Conservation (phyloP, 2,329 filamentous ascomycete species). For the Exophiala oligosperma region DNA sequence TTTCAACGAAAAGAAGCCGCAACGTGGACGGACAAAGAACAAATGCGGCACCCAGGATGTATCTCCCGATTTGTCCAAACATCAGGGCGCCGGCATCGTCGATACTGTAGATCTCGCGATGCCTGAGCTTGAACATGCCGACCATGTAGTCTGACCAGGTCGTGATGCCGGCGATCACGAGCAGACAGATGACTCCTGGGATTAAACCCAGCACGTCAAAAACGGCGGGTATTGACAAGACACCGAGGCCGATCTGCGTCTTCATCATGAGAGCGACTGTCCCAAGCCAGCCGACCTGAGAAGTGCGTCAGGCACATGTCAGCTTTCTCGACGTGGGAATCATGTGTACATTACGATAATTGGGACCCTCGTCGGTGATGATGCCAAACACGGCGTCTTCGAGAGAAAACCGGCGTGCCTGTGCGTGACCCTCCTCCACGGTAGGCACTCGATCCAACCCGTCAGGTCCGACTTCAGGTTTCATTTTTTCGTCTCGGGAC, state of each 20-base stretch:
- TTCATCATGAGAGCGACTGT: conserved; percentile 49
- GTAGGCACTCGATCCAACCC: no score
- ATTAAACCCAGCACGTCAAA: conserved; percentile 51
- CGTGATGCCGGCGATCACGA: conserved; percentile 51
- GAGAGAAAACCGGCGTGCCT: conserved; percentile 13
- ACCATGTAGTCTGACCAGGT: conserved; percentile 36
- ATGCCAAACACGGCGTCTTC: conserved; percentile 40
- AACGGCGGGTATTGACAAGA: conserved; percentile 50
- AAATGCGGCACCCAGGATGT: conserved; percentile 53
- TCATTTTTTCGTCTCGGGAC: no score
- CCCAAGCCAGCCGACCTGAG: conserved; percentile 47
- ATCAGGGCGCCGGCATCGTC: conserved; percentile 52
- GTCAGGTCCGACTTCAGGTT: no score
- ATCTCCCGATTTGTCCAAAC: conserved; percentile 59
- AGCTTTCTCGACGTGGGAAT: background rate
- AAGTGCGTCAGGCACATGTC: conserved; percentile 1
- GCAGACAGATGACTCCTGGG: conserved; percentile 48
- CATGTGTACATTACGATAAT: conserved; percentile 33
- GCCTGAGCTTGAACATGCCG: conserved; percentile 39
- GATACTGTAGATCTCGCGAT: conserved; percentile 53
- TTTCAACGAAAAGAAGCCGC: background rate
- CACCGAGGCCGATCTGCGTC: conserved; percentile 52
- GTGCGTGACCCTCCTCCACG: no score
- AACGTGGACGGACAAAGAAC: conserved; percentile 44
- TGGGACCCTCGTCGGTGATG: conserved; percentile 34